Evolutionary conservation across 2,329 filamentous ascomycete species (phyloP).

Genomic region (Cadophora sp.): DNA sequence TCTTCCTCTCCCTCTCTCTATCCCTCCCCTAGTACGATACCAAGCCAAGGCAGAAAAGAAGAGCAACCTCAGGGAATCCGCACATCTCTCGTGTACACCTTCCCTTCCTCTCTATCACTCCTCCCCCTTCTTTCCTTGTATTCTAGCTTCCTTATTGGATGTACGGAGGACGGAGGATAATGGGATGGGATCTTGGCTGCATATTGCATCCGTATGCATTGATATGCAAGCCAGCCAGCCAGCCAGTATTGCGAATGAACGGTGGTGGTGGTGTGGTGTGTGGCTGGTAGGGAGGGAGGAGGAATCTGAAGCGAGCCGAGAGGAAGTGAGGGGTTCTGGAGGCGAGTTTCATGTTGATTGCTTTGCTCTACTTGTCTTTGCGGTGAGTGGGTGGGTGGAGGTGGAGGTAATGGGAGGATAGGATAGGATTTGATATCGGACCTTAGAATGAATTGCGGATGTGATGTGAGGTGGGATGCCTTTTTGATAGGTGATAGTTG

Average conservation of each 20-base stretch:
- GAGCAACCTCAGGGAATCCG: not conserved
- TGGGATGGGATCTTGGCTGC: constrained; percentile 1
- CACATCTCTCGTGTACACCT: not conserved
- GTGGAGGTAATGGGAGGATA: too few species aligned
- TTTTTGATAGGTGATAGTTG: too few species aligned
- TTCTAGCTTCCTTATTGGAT: not conserved
- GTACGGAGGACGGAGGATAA: not conserved
- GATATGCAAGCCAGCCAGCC: too few species aligned
- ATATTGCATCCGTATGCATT: not conserved
- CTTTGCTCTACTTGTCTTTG: not conserved
- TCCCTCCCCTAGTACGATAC: not conserved
- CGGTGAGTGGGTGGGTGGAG: not conserved
- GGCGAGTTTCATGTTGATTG: constrained; percentile 15
- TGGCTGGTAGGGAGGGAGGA: not conserved
- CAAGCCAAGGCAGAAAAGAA: not conserved
- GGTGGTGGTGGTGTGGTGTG: not conserved
- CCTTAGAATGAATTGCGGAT: too few species aligned
- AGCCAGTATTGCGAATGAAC: not conserved
- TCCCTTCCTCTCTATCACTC: not conserved
- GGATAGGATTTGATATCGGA: too few species aligned
- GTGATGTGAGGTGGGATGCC: too few species aligned
- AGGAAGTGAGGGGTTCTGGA: not conserved
- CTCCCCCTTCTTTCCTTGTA: not conserved
- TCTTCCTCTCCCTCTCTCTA: not conserved
- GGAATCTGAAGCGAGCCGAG: constrained; percentile 12